These are phyloP conservation scores for Rhizophora mangle DNA, from an alignment of 345 rosid species.

Conservation along the genomic window DNA sequence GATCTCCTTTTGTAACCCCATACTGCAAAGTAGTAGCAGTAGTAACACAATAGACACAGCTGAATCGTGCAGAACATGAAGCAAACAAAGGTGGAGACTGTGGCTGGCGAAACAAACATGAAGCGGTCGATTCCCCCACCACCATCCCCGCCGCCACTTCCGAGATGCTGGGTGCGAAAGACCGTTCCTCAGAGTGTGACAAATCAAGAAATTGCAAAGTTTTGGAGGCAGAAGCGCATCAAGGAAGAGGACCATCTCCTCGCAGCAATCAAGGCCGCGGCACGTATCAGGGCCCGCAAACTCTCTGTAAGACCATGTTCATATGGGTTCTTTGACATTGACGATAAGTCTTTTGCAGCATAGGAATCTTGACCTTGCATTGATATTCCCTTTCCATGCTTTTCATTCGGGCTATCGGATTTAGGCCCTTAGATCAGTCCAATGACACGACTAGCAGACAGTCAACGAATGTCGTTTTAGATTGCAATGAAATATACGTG, in stretches of 20 bases:
- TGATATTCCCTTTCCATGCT: no score
- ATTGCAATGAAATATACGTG: no score
- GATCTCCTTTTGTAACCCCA: constrained; percentile 4
- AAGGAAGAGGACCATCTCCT: constrained; percentile 82
- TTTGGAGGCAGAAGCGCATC: constrained; percentile 68
- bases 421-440: no score
- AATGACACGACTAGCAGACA: no score
- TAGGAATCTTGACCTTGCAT: no score
- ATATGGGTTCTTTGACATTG: no score
- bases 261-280: constrained; percentile 89
- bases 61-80: constrained; percentile 35
- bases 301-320: constrained; percentile 47
- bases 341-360: no score
- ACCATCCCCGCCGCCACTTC: constrained; percentile 52
- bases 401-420: no score
- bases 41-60: neutral
- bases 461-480: no score
- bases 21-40: neutral
- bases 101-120: constrained; percentile 22
- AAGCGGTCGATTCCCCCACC: constrained; percentile 31
- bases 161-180: constrained; percentile 39
- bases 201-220: constrained; percentile 70
- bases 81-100: constrained; percentile 31
- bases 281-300: constrained; percentile 70
- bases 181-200: constrained; percentile 48